Base-by-base conservation (phyloP, 805 yeast species). In the Lachancea mirantina region DNA sequence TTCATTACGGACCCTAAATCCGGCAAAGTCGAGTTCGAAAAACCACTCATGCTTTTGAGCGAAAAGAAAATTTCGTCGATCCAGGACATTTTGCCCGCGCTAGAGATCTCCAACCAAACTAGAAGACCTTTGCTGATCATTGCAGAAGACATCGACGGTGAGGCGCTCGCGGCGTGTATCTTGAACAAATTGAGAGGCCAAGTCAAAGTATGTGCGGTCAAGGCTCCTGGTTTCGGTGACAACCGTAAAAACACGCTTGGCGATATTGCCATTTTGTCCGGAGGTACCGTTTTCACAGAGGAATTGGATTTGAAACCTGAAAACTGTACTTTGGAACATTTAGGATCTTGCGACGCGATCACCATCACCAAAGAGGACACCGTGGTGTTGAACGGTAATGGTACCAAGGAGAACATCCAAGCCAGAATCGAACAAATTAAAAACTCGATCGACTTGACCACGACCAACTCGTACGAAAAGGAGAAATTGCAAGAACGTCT, bases 201-300 rank as follows among this genome's bases (percentile, higher is more conserved):
- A 70, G 96, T 92, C 41, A 94, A 85, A 65, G 96, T 92, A 40
- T 83, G 92, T 59, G 94, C 36, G 49, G 96, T 92, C 47, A 89
- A 88, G 73, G 95, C 97, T 20, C 98, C 98, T 52, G 98, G 98
- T 33, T 92, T 89, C 55, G 98, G 97, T 63, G 98, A 92, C 70
- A 88, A 92, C 78, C 82, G 96, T 70, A 84, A 84, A 74, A 87
- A 87, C 72, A 87, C 84, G 46, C 69, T 92, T 43, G 96, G 95
- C 92, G 98, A 92, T 63, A 78, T 92, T 62, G 95, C 96, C 54
- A 80, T 85, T 52, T 72, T 88, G 42, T 80, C 96, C 26, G 96
- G 96, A 41, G 96, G 96, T 64, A 84, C 95, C 11, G 62, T 67
- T 7, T 60, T 64, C 38, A 85, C 96, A 46, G 96, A 88, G 64